A percentile compares a stretch with the other conserved stretches of the same genome.
These are phyloP conservation scores for Dorcoceras hygrometricum DNA, from an alignment of 257 asterid species.

Conservation along the genomic window DNA sequence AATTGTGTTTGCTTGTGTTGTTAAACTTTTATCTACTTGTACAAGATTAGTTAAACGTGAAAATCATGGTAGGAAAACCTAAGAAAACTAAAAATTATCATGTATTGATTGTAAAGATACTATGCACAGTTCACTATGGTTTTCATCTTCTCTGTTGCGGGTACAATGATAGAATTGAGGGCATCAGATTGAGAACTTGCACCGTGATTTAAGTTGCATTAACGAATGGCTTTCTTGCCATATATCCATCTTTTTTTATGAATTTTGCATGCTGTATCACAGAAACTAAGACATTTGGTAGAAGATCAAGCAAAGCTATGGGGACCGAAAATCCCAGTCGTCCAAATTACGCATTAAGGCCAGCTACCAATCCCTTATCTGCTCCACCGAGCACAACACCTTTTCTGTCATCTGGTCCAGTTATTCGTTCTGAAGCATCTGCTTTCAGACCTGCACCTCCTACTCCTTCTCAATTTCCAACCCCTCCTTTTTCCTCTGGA, in stretches of 20 bases:
- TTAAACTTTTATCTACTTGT: background rate
- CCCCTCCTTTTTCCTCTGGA: conserved; percentile 45
- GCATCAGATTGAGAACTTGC: background rate
- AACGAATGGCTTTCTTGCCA: conserved; percentile 4
- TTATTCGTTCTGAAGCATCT: conserved; percentile 46
- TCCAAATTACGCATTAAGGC: conserved; percentile 51
- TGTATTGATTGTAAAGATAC: background rate
- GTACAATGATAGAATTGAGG: background rate
- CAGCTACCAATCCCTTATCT: conserved; percentile 50
- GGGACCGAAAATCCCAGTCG: conserved; percentile 69
- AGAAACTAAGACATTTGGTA: conserved; percentile 35
- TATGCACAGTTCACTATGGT: background rate
- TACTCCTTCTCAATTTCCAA: conserved; percentile 31
- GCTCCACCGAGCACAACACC: conserved; percentile 51
- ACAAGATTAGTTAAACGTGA: background rate
- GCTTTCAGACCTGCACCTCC: conserved; percentile 41
- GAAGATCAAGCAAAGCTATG: conserved; percentile 41
- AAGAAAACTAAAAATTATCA: too few relatives aligned
- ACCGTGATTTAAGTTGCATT: background rate
- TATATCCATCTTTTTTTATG: conserved; percentile 3
- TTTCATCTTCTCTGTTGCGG: background rate
- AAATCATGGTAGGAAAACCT: background rate
- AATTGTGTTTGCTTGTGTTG: background rate
- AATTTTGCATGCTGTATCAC: conserved; percentile 25
- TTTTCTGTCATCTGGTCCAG: conserved; percentile 53